These are phyloP conservation scores for Ambrosia trifida DNA, from an alignment of 129 eudicot genomes.

Conservation along the genomic window DNA sequence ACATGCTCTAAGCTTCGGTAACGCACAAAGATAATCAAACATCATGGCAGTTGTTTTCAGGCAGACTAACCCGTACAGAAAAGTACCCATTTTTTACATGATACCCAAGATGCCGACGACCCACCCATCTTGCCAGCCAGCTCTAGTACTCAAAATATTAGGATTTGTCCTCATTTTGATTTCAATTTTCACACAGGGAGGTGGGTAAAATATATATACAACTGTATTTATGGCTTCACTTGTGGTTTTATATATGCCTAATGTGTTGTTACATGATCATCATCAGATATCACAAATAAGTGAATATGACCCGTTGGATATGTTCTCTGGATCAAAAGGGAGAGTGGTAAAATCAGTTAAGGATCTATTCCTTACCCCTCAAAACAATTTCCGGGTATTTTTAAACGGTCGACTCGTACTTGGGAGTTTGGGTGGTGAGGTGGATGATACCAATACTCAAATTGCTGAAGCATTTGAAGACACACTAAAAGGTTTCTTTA, in stretches of 20 bases:
- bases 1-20: too few species aligned
- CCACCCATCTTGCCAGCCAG: background rate
- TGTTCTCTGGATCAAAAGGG: conserved; percentile 71
- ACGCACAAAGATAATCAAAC: too few species aligned
- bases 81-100: background rate
- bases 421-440: conserved; percentile 72
- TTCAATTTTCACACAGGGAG: background rate
- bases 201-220: background rate
- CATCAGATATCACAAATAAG: conserved; percentile 78
- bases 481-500: conserved; percentile 48
- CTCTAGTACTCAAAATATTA: too few species aligned
- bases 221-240: background rate
- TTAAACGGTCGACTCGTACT: conserved; percentile 70
- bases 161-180: background rate
- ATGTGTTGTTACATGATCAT: conserved; percentile 4
- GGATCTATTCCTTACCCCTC: conserved; percentile 73
- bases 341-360: conserved; percentile 64
- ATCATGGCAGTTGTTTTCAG: background rate
- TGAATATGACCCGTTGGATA: conserved; percentile 83
- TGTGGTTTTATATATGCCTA: conserved; percentile 9
- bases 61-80: background rate
- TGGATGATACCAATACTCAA: conserved; percentile 35
- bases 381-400: conserved; percentile 91
- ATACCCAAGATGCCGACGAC: background rate
- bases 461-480: conserved; percentile 55